Conservation (phyloP, 192 early-diverging fungal species). For the Lobosporangium transversale region DNA sequence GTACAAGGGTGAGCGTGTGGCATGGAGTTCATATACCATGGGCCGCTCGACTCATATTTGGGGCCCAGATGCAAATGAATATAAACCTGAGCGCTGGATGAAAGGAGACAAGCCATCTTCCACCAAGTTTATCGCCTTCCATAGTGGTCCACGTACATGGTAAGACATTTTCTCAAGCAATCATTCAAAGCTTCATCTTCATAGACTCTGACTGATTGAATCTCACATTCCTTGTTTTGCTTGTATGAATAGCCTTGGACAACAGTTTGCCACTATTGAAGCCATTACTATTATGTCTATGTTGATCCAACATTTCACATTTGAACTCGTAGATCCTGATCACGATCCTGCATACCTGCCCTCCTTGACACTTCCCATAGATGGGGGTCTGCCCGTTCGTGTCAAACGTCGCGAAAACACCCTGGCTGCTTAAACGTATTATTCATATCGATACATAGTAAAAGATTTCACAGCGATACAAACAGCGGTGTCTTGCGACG, state of each 20-base stretch:
- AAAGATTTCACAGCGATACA: not conserved
- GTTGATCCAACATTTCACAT: conserved; percentile 18
- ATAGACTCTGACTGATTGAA: not conserved
- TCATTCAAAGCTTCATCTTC: not conserved
- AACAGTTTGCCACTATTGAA: conserved; percentile 7
- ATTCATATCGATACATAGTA: not conserved
- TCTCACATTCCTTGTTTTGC: not conserved
- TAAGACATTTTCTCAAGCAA: not conserved
- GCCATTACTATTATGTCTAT: conserved; percentile 28
- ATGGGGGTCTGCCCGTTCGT: conserved; percentile 22
- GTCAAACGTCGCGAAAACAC: conserved; percentile 11
- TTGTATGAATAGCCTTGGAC: not conserved
- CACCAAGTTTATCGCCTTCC: conserved; percentile 63
- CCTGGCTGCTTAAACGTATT: not conserved
- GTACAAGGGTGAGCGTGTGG: conserved; percentile 59
- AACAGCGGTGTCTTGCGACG: not conserved
- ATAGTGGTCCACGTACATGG: conserved; percentile 65
- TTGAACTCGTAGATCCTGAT: conserved; percentile 27
- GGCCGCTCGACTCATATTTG: conserved; percentile 64
- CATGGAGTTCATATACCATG: conserved; percentile 61
- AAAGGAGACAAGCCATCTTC: conserved; percentile 37
- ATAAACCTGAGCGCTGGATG: conserved; percentile 74
- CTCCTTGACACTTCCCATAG: conserved; percentile 27
- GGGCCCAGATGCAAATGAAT: conserved; percentile 72
- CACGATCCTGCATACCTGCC: conserved; percentile 9